Base-by-base conservation (phyloP, 768 basidiomycete species). In the Lentinula aciculospora region DNA sequence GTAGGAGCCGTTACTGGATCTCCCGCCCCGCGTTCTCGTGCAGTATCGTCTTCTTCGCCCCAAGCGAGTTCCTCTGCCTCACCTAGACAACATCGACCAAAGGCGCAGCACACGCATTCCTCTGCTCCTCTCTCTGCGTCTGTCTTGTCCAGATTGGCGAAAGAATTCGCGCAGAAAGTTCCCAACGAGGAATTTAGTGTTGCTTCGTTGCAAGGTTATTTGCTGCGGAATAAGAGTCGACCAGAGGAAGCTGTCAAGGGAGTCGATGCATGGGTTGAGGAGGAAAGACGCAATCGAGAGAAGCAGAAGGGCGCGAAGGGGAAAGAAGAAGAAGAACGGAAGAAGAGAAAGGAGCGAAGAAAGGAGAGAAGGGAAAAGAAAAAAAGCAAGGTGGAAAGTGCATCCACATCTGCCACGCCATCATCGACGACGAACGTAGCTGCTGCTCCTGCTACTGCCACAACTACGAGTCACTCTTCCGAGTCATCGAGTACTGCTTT, bases 121-220 rank as follows among this genome's bases (percentile, higher is more conserved):
- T 82, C 84, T 42, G 80, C 82, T 60, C 84, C 88, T 9, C 75
- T 92, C 59, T 84, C 85, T 65, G 81, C 78, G 56, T 74, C 73
- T 63, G 84, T 81, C 58, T 76, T 93, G 25, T 83, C 81, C 27
- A 64, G 71, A n/a, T 76, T 94, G 15, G 92, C 91, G 9, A 84
- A 88, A 74, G 66, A 76, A 58, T 95, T 95, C 65, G 89, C 91
- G 3, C 88, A 90, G 61, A 75, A 82, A 23, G 84, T 95, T 21
- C 92, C 94, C 0, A 88, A 92, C 36, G 85, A 88, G 39, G 88
- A 90, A 73, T 92, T 94, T 67, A 90, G 89, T 65, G 89, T 94
- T 56, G 93, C 94, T 19, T 88, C 91, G 57, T 75, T 97, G 55
- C 93, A 95, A 73, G 93, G 92, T 69, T 94, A 91, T 72, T 67